Evolutionary conservation across 2,329 filamentous ascomycete genomes (phyloP).

Genomic region (Ophiobolus disseminans): DNA sequence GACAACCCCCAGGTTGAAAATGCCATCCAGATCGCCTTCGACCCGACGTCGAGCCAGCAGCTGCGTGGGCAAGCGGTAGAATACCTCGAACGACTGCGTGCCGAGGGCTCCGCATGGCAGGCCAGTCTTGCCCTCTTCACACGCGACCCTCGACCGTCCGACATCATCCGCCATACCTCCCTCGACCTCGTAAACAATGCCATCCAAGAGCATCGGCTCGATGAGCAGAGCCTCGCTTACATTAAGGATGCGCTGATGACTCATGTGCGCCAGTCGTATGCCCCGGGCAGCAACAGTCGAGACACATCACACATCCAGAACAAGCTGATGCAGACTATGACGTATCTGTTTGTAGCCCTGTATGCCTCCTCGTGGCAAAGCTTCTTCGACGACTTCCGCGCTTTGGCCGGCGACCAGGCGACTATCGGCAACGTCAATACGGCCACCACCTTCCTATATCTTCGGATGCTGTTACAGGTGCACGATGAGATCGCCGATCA

Average conservation of each 20-base stretch:
- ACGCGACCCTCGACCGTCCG: conserved; percentile 74
- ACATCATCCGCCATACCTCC: conserved; percentile 86
- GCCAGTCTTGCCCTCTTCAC: conserved; percentile 87
- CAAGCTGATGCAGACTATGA: conserved; percentile 95
- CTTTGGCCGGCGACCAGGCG: conserved; percentile 71
- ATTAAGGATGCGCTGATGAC: conserved; percentile 82
- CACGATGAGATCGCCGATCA: conserved; percentile 98
- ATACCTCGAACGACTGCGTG: conserved; percentile 77
- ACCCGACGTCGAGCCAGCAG: conserved; percentile 73
- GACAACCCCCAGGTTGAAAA: conserved; percentile 75
- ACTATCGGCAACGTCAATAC: conserved; percentile 69
- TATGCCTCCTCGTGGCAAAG: conserved; percentile 86
- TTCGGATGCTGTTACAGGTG: conserved; percentile 85
- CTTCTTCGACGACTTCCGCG: conserved; percentile 90
- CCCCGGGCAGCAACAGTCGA: conserved; percentile 62
- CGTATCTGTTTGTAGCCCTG: conserved; percentile 86
- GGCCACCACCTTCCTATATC: conserved; percentile 81
- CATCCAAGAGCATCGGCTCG: conserved; percentile 79
- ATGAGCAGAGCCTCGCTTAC: conserved; percentile 72
- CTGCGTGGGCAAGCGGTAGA: conserved; percentile 86
- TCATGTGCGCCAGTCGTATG: conserved; percentile 81
- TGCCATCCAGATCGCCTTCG: conserved; percentile 93
- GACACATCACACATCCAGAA: conserved; percentile 87
- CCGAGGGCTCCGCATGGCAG: conserved; percentile 88
- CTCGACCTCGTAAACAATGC: conserved; percentile 94